Conservation (phyloP, 2,329 filamentous ascomycete species). For the Beauveria sp. region DNA sequence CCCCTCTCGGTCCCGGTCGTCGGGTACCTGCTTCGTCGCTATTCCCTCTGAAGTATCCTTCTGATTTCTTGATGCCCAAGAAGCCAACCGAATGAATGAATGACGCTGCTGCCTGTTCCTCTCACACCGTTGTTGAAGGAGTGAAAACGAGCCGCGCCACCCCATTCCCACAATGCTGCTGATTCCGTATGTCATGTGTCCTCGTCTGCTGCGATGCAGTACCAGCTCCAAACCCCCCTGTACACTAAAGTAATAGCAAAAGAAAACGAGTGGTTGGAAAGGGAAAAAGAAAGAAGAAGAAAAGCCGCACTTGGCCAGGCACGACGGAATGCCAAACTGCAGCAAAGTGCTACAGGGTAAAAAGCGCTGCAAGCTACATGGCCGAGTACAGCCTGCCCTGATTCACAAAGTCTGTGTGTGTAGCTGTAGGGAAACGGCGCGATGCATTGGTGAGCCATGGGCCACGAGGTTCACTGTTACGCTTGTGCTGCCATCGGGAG, state of each 20-base stretch:
- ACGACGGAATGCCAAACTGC: neutral
- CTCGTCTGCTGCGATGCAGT: slow-evolving; percentile 5
- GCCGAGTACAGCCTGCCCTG: neutral
- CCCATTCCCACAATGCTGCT: slow-evolving; percentile 3
- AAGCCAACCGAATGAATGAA: neutral
- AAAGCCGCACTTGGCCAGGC: neutral
- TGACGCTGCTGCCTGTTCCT: neutral
- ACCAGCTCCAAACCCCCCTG: neutral
- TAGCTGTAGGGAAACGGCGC: neutral
- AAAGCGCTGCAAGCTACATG: neutral
- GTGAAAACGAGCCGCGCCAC: neutral
- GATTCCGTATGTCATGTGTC: slow-evolving; percentile 8
- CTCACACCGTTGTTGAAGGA: neutral
- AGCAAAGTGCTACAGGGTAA: neutral
- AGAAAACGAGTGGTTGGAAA: neutral
- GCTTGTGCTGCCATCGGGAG: neutral
- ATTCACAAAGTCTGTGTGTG: neutral
- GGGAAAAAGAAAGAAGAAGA: neutral
- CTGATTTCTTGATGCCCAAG: neutral
- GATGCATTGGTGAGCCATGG: neutral
- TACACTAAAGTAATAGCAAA: neutral
- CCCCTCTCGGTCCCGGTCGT: neutral
- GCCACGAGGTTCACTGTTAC: neutral
- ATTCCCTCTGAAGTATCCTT: neutral
- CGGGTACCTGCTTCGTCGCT: slow-evolving; percentile 1